Conservation (phyloP, 306 rosid genomes). For the Benincasa hispida region DNA sequence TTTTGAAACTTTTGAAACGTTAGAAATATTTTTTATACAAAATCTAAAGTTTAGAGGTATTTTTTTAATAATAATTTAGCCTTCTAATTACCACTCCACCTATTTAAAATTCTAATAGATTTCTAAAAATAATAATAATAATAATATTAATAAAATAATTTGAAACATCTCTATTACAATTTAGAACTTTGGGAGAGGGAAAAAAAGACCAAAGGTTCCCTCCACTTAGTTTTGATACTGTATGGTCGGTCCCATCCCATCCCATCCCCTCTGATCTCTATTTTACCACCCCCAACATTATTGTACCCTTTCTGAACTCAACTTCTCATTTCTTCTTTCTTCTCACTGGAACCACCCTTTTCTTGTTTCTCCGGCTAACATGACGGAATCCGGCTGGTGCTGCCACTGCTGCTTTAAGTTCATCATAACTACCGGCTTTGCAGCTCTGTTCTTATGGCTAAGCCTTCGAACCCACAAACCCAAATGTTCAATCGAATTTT, state of each 20-base stretch:
- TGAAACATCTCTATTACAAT: too few species aligned
- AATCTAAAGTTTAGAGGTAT: too few species aligned
- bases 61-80: too few species aligned
- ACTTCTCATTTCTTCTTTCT: neutral
- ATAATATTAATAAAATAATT: too few species aligned
- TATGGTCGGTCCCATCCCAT: neutral
- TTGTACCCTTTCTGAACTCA: neutral
- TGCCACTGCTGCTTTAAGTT: conserved; percentile 23
- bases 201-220: neutral
- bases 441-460: conserved; percentile 31
- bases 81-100: too few species aligned
- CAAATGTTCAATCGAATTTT: conserved; percentile 19
- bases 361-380: neutral
- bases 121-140: too few species aligned
- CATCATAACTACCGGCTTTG: conserved; percentile 18
- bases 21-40: too few species aligned
- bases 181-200: too few species aligned
- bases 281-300: neutral
- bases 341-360: neutral
- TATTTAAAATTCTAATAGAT: too few species aligned
- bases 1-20: too few species aligned
- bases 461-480: conserved; percentile 44
- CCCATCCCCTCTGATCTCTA: neutral
- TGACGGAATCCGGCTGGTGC: conserved; percentile 18
- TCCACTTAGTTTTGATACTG: neutral